Evolutionary conservation across 352 stramenopile genomes (phyloP).

Genomic region (Lagenidium sp.): DNA sequence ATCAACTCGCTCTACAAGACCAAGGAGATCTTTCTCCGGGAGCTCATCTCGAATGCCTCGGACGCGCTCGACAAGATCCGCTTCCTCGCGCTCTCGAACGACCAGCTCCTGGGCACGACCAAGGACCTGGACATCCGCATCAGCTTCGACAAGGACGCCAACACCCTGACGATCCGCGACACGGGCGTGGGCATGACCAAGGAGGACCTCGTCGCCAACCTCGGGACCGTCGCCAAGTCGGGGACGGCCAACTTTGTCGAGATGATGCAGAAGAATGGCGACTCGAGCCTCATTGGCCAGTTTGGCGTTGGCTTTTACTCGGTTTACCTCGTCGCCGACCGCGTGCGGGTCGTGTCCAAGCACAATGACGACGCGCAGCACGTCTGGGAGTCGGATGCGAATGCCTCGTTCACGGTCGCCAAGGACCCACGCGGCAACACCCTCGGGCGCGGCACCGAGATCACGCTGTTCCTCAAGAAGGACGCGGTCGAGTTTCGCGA

Average conservation of each 20-base stretch:
- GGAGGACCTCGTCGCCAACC: constrained; percentile 94
- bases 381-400: constrained; percentile 98
- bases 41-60: constrained; percentile 99
- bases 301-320: constrained; percentile 99
- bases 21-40: constrained; percentile 98
- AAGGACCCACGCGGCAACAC: constrained; percentile 96
- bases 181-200: constrained; percentile 99
- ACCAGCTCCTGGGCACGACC: constrained; percentile 52
- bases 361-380: constrained; percentile 96
- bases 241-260: constrained; percentile 99
- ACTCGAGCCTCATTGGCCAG: constrained; percentile 97
- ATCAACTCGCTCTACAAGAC: constrained; percentile 98
- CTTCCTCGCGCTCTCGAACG: constrained; percentile 94
- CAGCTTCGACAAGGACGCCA: constrained; percentile 92
- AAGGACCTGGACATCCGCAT: constrained; percentile 96
- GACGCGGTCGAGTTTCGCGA: constrained; percentile 96
- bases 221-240: constrained; percentile 98
- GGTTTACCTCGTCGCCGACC: constrained; percentile 96
- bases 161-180: constrained; percentile 98
- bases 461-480: constrained; percentile 99
- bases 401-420: constrained; percentile 93
- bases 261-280: constrained; percentile 83
- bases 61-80: constrained; percentile 99
- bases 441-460: constrained; percentile 95
- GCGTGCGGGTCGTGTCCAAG: constrained; percentile 96